Conservation (phyloP, 2,329 filamentous ascomycete genomes). For the Aspergillus pseudoterreus region DNA sequence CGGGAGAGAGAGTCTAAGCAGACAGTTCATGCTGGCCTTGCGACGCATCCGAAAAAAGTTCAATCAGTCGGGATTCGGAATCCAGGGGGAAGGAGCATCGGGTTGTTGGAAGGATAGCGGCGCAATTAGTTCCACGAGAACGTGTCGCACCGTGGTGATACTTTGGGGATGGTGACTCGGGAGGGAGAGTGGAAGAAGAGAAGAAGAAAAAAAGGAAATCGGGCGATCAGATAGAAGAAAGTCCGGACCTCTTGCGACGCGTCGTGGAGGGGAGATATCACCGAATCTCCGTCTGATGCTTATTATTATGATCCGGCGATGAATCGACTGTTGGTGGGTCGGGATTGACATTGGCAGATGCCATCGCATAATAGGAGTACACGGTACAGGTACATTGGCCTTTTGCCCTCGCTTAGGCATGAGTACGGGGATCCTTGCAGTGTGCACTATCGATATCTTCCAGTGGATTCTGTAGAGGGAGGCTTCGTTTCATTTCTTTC, state of each 20-base stretch:
- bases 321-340: slow-evolving; percentile 2
- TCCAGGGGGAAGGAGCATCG: neutral
- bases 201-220: neutral
- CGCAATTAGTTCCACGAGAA: neutral
- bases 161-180: neutral
- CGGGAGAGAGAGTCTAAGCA: neutral
- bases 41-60: neutral
- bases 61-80: neutral
- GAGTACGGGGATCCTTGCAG: neutral
- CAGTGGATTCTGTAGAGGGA: too few relatives aligned
- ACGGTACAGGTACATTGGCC: too few relatives aligned
- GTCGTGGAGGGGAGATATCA: neutral
- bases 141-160: neutral
- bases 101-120: neutral
- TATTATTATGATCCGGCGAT: slow-evolving; percentile 1
- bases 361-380: too few relatives aligned
- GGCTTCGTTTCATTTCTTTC: too few relatives aligned
- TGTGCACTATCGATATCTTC: too few relatives aligned
- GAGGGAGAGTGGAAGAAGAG: neutral
- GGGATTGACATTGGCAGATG: neutral
- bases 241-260: neutral
- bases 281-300: neutral
- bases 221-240: neutral
- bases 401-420: neutral
- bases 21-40: neutral